Conservation (phyloP, 495 filamentous ascomycete species). For the Tuber microsphaerosporum region DNA sequence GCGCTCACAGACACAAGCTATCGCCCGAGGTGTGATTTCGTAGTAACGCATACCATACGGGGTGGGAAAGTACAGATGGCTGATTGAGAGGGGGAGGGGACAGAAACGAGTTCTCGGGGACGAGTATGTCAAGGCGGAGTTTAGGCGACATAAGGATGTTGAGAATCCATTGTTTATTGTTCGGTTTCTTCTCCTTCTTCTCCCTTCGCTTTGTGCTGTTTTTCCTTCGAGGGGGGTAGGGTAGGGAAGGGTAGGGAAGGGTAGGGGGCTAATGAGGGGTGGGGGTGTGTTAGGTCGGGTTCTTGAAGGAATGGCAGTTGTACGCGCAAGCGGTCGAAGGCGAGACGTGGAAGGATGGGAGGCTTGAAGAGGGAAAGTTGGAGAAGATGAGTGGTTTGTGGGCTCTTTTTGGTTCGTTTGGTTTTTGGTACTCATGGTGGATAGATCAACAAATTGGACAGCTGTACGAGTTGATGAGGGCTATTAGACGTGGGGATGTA, state of each 20-base stretch:
- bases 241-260: no score
- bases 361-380: conserved; percentile 67
- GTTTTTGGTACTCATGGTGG: conserved; percentile 5
- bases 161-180: conserved; percentile 93
- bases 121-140: conserved; percentile 84
- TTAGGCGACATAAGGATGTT: conserved; percentile 67
- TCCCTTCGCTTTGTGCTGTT: neutral
- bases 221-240: neutral
- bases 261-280: neutral
- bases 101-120: conserved; percentile 64
- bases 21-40: conserved; percentile 54
- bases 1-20: conserved; percentile 74
- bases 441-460: conserved; percentile 88
- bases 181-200: conserved; percentile 35
- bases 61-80: neutral
- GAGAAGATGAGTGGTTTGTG: conserved; percentile 90
- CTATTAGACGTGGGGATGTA: conserved; percentile 47
- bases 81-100: neutral
- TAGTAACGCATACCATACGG: neutral
- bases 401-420: neutral
- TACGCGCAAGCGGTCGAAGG: conserved; percentile 90
- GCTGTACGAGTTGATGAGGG: conserved; percentile 86
- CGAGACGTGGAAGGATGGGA: conserved; percentile 69
- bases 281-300: conserved; percentile 62
- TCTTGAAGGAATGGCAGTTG: conserved; percentile 90